Percentiles rank a stretch among this genome's conserved stretches.
phyloP scores from a whole-genome alignment of 345 rosid species.

The Euclidium syriacum region DNA sequence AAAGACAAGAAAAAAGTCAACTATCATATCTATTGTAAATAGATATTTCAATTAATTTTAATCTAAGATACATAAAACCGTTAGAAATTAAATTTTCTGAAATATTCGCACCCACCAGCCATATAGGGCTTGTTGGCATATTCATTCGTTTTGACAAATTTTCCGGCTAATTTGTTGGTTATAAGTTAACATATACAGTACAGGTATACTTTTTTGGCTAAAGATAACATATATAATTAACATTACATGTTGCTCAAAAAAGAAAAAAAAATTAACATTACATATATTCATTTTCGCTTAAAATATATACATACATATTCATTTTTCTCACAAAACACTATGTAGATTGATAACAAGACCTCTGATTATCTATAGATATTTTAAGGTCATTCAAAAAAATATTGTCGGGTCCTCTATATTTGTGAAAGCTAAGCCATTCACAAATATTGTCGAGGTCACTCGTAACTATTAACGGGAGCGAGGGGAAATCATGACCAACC shows the following conservation, averaged over 20 bases:
- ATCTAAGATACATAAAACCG: constrained; percentile 12
- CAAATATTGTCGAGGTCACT: constrained; percentile 4
- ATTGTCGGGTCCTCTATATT: neutral
- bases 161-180: too few relatives aligned
- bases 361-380: neutral
- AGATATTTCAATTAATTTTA: neutral
- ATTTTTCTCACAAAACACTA: neutral
- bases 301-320: neutral
- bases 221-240: neutral
- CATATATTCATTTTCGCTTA: neutral
- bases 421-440: neutral
- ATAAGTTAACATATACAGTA: too few relatives aligned
- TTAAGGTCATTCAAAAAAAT: neutral
- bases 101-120: constrained; percentile 19
- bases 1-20: constrained; percentile 17
- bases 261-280: neutral
- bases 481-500: neutral
- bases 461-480: neutral
- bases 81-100: constrained; percentile 22
- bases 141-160: constrained; percentile 13
- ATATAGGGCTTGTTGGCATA: constrained; percentile 20
- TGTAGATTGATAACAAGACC: neutral
- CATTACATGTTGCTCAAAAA: too few relatives aligned
- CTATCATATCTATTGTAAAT: constrained; percentile 2
- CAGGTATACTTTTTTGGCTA: too few relatives aligned